Base-by-base conservation (phyloP, 164 flowering plant genomes). In the grape (Vitis vinifera) region DNA sequence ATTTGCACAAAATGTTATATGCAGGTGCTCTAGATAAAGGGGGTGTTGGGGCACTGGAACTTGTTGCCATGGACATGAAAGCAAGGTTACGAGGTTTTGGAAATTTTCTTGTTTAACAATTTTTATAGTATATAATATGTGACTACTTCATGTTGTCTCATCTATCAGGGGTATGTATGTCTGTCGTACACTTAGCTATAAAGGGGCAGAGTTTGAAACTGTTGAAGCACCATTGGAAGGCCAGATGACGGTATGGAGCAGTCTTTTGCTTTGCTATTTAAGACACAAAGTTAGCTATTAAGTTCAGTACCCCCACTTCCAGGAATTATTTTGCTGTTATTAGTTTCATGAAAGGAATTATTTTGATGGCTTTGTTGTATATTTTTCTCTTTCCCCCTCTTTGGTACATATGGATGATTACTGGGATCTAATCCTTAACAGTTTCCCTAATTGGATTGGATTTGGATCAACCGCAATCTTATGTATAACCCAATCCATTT, bases 41-140 rank as follows among this genome's bases (percentile, higher is more conserved):
- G 10, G 99, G 99, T 66, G 98, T 95, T 75, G 99, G 99, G 67
- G 97, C 99, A 50, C 79, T 95, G 16, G 99, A 95, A 75, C 97
- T 95, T 81, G 99, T 95, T 82, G 99, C 99, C 68, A 95, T 95
- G 99, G 99, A 95, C 86, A 91, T 95, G 99, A 95, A 95, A 86
- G 97, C 99, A 72, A 93, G 99, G 99, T 91, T 70, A 17, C 70
- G 31, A 55, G 31, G 23, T 16, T 62, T 69, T 29, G 9, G 55
- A 0, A 57, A 31, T 15, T 50, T 14, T 29, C 17, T 2, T 19
- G 3, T 2, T 52, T 12, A 1, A 65, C 50, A 37, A 60, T 57
- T 50, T 48, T 31, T 10, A 3, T 50, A 29, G 10, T 10, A 29
- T 52, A 10, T 47, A 30, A 17, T 19, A 13, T 67, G 49, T 58